These are phyloP conservation scores for Eimeria necatrix DNA, from an alignment of 169 alveolate species.

Conservation along the genomic window DNA sequence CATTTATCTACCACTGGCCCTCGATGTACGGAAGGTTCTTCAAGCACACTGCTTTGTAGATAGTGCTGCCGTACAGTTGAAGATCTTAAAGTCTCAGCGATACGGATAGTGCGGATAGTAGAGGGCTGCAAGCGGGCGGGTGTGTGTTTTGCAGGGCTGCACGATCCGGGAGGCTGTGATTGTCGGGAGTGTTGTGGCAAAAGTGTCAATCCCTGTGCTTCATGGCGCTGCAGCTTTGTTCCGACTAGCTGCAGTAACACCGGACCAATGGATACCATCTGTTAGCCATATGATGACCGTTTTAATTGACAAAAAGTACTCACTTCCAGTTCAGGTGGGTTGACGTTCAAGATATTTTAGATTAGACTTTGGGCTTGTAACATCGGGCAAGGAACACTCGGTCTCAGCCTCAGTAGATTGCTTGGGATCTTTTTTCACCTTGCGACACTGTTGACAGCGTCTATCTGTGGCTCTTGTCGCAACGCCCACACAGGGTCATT, in stretches of 20 bases:
- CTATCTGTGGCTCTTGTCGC: slow-evolving; percentile 43
- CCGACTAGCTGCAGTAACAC: slow-evolving; percentile 88
- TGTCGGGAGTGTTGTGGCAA: slow-evolving; percentile 91
- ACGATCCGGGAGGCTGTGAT: slow-evolving; percentile 95
- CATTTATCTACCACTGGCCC: slow-evolving; percentile 92
- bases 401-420: not conserved
- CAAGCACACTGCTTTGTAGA: not conserved
- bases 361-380: not conserved
- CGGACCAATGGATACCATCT: slow-evolving; percentile 78
- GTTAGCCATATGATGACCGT: slow-evolving; percentile 89
- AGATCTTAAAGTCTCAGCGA: too few species aligned
- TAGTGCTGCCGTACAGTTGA: too few species aligned
- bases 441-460: slow-evolving; percentile 36
- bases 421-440: slow-evolving; percentile 46
- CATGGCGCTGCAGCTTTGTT: slow-evolving; percentile 96
- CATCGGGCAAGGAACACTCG: slow-evolving; percentile 54
- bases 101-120: too few species aligned
- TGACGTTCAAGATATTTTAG: not conserved
- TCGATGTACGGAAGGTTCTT: slow-evolving; percentile 40
- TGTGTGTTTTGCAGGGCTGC: slow-evolving; percentile 78
- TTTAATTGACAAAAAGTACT: slow-evolving; percentile 91
- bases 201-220: slow-evolving; percentile 93
- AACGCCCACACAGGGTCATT: slow-evolving; percentile 86
- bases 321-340: slow-evolving; percentile 80
- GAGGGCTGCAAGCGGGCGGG: too few species aligned